Conservation (phyloP, 2,329 filamentous ascomycete genomes). For the Ascochyta viciae-villosae region DNA sequence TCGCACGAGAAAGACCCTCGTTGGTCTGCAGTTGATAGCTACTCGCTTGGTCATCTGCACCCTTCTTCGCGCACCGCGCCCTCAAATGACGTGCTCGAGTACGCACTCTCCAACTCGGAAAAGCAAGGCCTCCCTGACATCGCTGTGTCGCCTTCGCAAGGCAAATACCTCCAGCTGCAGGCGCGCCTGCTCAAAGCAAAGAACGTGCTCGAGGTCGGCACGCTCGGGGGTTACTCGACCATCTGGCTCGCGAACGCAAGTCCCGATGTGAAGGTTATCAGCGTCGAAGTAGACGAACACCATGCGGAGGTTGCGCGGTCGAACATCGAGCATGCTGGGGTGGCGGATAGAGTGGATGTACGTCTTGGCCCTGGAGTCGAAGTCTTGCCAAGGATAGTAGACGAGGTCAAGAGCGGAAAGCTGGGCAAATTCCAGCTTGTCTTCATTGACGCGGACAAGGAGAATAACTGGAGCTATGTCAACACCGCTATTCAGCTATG, state of each 20-base stretch:
- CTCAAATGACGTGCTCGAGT: constrained; percentile 34
- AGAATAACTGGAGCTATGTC: constrained; percentile 59
- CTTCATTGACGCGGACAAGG: constrained; percentile 63
- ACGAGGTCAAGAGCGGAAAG: constrained; percentile 51
- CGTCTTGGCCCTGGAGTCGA: constrained; percentile 56
- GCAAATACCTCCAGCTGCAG: constrained; percentile 46
- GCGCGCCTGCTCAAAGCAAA: constrained; percentile 37
- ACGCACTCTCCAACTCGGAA: constrained; percentile 30
- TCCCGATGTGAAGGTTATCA: constrained; percentile 54
- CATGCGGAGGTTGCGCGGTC: constrained; percentile 56
- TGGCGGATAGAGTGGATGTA: constrained; percentile 55
- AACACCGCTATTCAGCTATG: constrained; percentile 54
- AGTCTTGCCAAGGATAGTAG: constrained; percentile 49
- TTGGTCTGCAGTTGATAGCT: constrained; percentile 52
- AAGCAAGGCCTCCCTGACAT: constrained; percentile 43
- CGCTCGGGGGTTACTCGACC: constrained; percentile 61
- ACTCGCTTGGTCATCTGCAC: constrained; percentile 46
- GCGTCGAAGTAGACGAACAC: constrained; percentile 58
- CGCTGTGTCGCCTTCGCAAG: constrained; percentile 43
- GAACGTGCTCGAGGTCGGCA: constrained; percentile 61
- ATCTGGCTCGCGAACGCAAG: constrained; percentile 59
- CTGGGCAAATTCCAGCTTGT: constrained; percentile 57
- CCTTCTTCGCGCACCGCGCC: constrained; percentile 30
- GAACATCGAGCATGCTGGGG: constrained; percentile 52
- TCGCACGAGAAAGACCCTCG: constrained; percentile 40